Evolutionary conservation across 73 alveolate genomes (phyloP).

Genomic region (Tetrahymena elliotti): DNA sequence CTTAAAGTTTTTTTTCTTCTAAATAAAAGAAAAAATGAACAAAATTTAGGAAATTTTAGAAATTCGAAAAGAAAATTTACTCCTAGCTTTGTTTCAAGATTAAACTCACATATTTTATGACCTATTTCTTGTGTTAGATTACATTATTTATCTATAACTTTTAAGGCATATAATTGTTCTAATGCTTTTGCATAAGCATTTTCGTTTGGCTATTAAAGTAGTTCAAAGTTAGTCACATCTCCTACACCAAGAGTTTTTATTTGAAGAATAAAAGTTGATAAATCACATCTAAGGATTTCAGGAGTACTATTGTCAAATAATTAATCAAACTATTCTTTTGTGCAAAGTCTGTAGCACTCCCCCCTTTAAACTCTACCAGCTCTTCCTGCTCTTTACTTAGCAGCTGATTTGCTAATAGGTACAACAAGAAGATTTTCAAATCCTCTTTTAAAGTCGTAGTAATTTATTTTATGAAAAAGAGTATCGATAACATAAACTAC

Average conservation of each 20-base stretch:
- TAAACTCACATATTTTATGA: neutral
- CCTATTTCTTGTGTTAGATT: neutral
- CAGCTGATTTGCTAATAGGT: conserved; percentile 69
- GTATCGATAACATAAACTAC: conserved; percentile 87
- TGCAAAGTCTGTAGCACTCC: conserved; percentile 62
- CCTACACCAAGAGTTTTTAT: conserved; percentile 51
- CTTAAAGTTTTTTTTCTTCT: no score
- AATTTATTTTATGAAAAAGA: conserved; percentile 76
- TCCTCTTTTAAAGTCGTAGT: conserved; percentile 49
- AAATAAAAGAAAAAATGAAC: no score
- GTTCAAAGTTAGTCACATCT: neutral
- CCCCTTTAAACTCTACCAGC: conserved; percentile 87
- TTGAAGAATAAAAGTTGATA: conserved; percentile 63
- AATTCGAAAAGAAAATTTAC: neutral
- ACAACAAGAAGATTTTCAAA: conserved; percentile 14
- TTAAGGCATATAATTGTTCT: neutral
- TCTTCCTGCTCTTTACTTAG: conserved; percentile 79
- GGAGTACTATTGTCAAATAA: conserved; percentile 62
- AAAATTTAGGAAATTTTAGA: no score
- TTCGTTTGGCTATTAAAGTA: neutral
- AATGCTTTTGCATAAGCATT: neutral
- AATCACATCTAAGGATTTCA: conserved; percentile 74
- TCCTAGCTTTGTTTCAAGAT: neutral
- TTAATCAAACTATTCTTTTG: conserved; percentile 58
- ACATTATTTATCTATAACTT: neutral